A percentile compares a stretch with the other conserved stretches of the same genome.
Evolutionary conservation across 2,329 filamentous ascomycete species (phyloP).

Genomic region (Arthroderma sp.): DNA sequence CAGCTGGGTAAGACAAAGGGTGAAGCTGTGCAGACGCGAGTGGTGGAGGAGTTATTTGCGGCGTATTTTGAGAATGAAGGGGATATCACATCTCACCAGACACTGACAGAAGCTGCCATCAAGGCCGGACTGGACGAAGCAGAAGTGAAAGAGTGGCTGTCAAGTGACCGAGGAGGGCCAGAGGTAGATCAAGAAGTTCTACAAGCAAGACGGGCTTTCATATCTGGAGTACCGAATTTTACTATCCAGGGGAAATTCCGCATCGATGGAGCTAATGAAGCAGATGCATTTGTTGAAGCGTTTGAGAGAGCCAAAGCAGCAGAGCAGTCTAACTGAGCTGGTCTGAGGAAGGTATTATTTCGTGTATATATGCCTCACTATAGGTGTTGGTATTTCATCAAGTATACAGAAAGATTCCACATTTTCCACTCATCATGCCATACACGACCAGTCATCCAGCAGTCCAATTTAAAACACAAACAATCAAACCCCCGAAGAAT

Average conservation of each 20-base stretch:
- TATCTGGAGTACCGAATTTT: constrained; percentile 63
- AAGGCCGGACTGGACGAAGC: constrained; percentile 30
- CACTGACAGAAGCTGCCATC: constrained; percentile 39
- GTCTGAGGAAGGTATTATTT: no score
- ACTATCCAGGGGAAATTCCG: constrained; percentile 55
- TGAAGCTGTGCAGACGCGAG: constrained; percentile 41
- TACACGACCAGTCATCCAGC: no score
- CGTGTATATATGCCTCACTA: no score
- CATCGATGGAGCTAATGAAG: constrained; percentile 59
- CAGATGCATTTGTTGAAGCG: constrained; percentile 50
- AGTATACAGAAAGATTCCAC: no score
- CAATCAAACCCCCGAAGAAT: no score
- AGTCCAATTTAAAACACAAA: no score
- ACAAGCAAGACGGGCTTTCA: constrained; percentile 38
- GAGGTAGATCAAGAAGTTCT: constrained; percentile 46
- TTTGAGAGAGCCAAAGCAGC: constrained; percentile 48
- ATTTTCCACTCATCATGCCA: no score
- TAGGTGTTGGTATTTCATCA: no score
- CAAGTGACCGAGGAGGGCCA: constrained; percentile 40
- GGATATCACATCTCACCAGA: constrained; percentile 47
- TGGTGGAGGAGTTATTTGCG: constrained; percentile 51
- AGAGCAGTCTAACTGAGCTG: neutral
- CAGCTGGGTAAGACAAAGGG: constrained; percentile 51
- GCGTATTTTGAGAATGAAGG: constrained; percentile 53
- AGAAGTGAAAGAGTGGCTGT: constrained; percentile 43